Percentiles rank a stretch among this genome's conserved stretches.
phyloP scores from a whole-genome alignment of 805 yeast species.

The Yarrowia sp. region DNA sequence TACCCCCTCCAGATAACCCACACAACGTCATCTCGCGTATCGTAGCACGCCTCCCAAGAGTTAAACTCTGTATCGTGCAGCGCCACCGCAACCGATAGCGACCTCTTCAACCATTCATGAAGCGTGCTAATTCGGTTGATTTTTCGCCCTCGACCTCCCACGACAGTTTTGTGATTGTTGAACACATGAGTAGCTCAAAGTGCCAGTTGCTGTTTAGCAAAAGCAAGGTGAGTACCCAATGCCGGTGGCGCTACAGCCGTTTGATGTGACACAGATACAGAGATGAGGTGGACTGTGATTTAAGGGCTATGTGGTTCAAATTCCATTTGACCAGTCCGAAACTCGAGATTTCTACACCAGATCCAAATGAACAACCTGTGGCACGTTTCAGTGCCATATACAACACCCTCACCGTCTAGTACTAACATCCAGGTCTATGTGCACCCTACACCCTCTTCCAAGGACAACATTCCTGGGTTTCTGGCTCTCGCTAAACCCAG shows the following conservation, averaged over 20 bases:
- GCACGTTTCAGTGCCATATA: background rate
- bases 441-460: conserved; percentile 77
- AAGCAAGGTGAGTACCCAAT: conserved; percentile 33
- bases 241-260: conserved; percentile 14
- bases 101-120: conserved; percentile 36
- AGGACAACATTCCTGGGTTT: conserved; percentile 83
- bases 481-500: conserved; percentile 67
- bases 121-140: conserved; percentile 34
- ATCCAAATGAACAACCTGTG: background rate
- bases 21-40: conserved; percentile 14
- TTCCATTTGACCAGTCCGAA: background rate
- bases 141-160: conserved; percentile 32
- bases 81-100: conserved; percentile 39
- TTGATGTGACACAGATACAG: background rate
- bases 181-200: conserved; percentile 37
- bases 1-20: background rate
- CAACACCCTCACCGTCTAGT: background rate
- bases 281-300: background rate
- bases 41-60: conserved; percentile 23
- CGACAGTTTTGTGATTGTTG: conserved; percentile 33
- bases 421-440: conserved; percentile 64
- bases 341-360: background rate
- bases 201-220: conserved; percentile 37
- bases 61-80: conserved; percentile 36
- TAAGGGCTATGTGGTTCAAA: background rate